Evolutionary conservation across 306 rosid species (phyloP).

Genomic region (Crataegus laevigata): DNA sequence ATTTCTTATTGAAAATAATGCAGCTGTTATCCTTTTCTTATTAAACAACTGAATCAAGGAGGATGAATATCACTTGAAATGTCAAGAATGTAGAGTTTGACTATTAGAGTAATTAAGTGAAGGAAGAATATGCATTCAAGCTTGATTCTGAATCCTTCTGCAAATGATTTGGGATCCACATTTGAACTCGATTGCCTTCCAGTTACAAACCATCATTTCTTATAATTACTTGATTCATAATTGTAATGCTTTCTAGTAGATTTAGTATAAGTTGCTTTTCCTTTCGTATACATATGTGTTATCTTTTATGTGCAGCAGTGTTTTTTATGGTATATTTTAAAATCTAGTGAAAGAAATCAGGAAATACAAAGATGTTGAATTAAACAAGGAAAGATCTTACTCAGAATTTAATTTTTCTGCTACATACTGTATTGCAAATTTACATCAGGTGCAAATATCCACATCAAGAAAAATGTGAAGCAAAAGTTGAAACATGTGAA

Average conservation of each 20-base stretch:
- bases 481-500: background rate
- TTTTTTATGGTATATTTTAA: background rate
- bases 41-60: no score
- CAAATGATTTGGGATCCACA: background rate
- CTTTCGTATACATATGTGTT: background rate
- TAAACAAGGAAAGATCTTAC: background rate
- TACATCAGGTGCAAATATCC: background rate
- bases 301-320: background rate
- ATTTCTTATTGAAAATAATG: no score
- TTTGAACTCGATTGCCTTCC: background rate
- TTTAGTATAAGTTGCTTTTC: background rate
- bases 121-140: background rate
- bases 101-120: background rate
- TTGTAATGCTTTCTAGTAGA: background rate
- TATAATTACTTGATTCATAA: background rate
- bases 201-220: background rate
- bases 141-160: background rate
- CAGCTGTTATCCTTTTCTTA: no score
- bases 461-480: background rate
- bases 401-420: background rate
- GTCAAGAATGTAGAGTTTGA: background rate
- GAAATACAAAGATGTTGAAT: background rate
- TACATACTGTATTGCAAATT: background rate
- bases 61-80: background rate
- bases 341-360: background rate